Evolutionary conservation across 805 yeast species (phyloP), one percentile per base, ranked within the genome.

Genomic region (Candida stauntonica): DNA sequence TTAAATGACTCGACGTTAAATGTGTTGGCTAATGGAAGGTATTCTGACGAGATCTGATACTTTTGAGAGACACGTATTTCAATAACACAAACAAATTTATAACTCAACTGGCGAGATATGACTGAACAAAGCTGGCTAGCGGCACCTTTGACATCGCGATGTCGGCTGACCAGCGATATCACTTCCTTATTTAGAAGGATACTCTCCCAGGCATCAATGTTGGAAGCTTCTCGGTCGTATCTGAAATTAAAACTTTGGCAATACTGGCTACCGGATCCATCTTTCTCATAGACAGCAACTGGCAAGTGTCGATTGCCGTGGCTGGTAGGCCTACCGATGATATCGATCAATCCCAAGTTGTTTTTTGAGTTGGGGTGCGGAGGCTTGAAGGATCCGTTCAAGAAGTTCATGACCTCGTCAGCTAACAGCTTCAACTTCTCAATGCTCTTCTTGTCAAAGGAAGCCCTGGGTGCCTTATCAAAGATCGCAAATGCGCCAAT

Each of bases 241-340:
- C 72, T 60, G 38, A 75, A 66, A 40, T 63, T 68, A 33, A 64
- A 63, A 46, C 72, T 72, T 38, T 67, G 79, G 3, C 67, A 62
- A 47, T 77, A 79, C n/a, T 79, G 72, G 13, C 72, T 70, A 13
- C 84, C 85, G 5, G 82, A 74, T 0, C 83, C 83, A 58, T 79
- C 84, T 43, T 70, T 71, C 47, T 78, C 85, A 54, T 74, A 77
- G 1, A 76, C 70, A 2, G 75, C 63, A 17, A 35, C 40, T 1
- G 47, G 46, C 19, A 44, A 47, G 62, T 54, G 57, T 36, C 54
- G 45, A 14, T 55, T 52, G 0, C 67, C 66, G 33, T 62, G 62
- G 39, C 75, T 62, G 1, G 84, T 78, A 5, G 84, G 81, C 56
- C 84, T 65, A 0, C 84, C 85, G 39, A 73, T 63, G 26, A 66